phyloP scores from a whole-genome alignment of 192 early-diverging fungal species.

The Kickxella alabastrina region DNA sequence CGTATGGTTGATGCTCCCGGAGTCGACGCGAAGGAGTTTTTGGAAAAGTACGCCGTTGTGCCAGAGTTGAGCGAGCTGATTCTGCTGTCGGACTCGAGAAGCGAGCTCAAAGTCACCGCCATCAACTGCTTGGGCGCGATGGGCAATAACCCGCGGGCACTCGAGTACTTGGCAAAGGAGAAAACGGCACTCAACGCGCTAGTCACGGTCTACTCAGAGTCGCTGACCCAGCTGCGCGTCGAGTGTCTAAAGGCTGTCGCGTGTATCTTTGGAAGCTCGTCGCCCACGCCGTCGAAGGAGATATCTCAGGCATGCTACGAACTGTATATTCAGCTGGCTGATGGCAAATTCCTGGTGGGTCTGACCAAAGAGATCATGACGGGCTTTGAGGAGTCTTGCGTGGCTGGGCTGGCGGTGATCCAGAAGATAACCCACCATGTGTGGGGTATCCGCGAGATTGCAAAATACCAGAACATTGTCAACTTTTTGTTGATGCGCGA shows the following conservation, averaged over 20 bases:
- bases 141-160: conserved; percentile 32
- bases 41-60: conserved; percentile 27
- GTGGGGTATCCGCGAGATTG: conserved; percentile 47
- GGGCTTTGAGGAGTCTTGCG: conserved; percentile 47
- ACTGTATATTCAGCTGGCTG: conserved; percentile 32
- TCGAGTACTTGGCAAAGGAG: conserved; percentile 34
- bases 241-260: conserved; percentile 41
- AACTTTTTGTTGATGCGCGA: conserved; percentile 44
- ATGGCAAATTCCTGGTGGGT: conserved; percentile 30
- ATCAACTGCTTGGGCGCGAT: conserved; percentile 41
- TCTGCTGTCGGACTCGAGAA: conserved; percentile 2
- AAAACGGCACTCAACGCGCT: conserved; percentile 34
- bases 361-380: conserved; percentile 48
- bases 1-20: conserved; percentile 34
- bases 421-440: conserved; percentile 41
- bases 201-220: conserved; percentile 24
- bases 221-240: conserved; percentile 23
- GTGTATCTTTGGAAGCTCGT: conserved; percentile 40
- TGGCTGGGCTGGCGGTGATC: conserved; percentile 38
- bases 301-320: conserved; percentile 43
- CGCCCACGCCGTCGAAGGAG: conserved; percentile 11
- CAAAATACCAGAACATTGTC: conserved; percentile 34
- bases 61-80: conserved; percentile 23
- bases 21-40: conserved; percentile 13
- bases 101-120: conserved; percentile 21